These are phyloP conservation scores for Plasmodium reichenowi DNA, from an alignment of 169 alveolate genomes.

Conservation along the genomic window DNA sequence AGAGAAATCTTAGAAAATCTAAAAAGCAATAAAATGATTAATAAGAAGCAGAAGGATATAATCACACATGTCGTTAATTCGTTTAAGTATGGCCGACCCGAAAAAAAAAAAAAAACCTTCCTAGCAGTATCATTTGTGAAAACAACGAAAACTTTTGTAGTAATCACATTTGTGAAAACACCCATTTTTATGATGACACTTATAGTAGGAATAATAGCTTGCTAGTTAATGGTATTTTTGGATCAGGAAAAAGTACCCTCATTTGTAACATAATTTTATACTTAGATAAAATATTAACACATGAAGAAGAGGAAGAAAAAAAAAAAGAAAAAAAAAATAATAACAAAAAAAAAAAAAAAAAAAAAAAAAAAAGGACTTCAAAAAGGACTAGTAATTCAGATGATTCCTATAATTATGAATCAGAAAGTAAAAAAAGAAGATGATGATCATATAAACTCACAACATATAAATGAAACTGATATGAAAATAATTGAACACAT, in stretches of 20 bases:
- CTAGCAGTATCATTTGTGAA: no score
- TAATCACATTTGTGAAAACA: no score
- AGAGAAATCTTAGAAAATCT: background rate
- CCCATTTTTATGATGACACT: background rate
- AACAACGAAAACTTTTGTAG: no score
- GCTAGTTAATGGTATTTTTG: conserved; percentile 64
- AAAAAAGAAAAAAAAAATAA: background rate
- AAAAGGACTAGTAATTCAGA: no score
- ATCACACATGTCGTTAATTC: conserved; percentile 13
- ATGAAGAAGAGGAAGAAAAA: conserved; percentile 13
- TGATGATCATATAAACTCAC: no score
- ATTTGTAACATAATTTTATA: conserved; percentile 28
- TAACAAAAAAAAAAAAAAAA: background rate
- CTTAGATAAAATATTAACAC: conserved; percentile 22
- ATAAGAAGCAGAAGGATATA: conserved; percentile 32
- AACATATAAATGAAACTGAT: background rate
- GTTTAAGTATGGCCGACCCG: conserved; percentile 8
- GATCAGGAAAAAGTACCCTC: conserved; percentile 66
- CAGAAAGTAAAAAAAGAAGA: no score
- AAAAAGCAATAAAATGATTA: background rate
- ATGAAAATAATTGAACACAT: background rate
- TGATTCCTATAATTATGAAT: no score
- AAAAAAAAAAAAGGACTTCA: background rate
- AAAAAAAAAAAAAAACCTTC: no score
- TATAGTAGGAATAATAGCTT: conserved; percentile 7